Conservation (phyloP, 805 yeast genomes). For the Yarrowia sp. region DNA sequence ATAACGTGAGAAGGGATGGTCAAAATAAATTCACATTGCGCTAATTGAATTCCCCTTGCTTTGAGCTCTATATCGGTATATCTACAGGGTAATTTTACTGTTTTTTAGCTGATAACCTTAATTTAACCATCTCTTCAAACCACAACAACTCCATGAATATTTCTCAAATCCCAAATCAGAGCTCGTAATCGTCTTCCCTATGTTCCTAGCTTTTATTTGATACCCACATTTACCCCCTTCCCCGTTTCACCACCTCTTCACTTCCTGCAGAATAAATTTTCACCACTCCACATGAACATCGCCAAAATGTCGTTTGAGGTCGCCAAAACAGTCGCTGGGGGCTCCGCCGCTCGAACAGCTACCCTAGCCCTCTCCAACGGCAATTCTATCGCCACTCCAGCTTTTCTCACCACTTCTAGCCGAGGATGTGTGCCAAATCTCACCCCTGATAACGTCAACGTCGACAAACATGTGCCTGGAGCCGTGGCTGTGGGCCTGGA, state of each 20-base stretch:
- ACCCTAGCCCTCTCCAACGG: slow-evolving; percentile 25
- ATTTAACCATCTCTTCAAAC: neutral
- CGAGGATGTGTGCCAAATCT: slow-evolving; percentile 55
- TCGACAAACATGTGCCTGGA: slow-evolving; percentile 43
- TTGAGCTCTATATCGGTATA: neutral
- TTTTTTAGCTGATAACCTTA: neutral
- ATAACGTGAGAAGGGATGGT: too few species aligned
- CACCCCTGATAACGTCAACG: slow-evolving; percentile 52
- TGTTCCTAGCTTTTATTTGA: neutral
- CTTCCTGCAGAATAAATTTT: neutral
- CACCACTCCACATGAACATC: slow-evolving; percentile 34
- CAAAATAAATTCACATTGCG: neutral
- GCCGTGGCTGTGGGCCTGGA: slow-evolving; percentile 50
- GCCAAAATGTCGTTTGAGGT: slow-evolving; percentile 30
- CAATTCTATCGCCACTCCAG: slow-evolving; percentile 47
- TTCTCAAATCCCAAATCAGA: neutral
- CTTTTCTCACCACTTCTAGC: slow-evolving; percentile 49
- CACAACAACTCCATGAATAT: slow-evolving; percentile 11
- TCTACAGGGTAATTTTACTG: neutral
- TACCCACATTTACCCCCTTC: neutral
- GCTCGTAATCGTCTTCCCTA: neutral
- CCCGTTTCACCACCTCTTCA: neutral
- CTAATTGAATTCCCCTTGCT: neutral
- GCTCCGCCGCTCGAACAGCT: slow-evolving; percentile 18
- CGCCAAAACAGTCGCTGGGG: neutral